phyloP scores from a whole-genome alignment of 345 rosid species.

The Eutrema heterophyllum region DNA sequence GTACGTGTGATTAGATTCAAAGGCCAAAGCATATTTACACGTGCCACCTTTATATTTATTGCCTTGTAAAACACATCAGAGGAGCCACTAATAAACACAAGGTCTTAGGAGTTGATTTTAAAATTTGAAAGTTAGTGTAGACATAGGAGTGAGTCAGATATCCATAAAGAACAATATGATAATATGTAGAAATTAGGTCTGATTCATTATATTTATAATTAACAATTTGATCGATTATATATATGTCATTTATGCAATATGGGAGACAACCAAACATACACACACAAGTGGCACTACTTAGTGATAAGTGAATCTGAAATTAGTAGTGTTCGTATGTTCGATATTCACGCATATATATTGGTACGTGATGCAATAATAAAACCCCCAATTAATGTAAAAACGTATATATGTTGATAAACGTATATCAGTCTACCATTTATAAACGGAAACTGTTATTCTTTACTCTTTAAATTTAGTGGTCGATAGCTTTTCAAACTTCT shows the following conservation, averaged over 20 bases:
- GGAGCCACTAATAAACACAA: constrained; percentile 14
- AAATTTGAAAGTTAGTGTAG: constrained; percentile 9
- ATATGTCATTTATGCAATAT: constrained; percentile 11
- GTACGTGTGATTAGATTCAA: background rate
- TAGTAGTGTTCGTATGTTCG: background rate
- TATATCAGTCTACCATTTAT: background rate
- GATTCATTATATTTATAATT: background rate
- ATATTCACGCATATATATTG: background rate
- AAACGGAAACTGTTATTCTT: background rate
- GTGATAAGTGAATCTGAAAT: constrained; percentile 21
- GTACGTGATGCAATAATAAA: background rate
- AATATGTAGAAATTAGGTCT: constrained; percentile 29
- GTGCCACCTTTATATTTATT: background rate
- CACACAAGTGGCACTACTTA: constrained; percentile 18
- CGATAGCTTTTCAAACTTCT: background rate
- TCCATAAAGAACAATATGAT: constrained; percentile 29
- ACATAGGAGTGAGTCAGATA: constrained; percentile 32
- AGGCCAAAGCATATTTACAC: background rate
- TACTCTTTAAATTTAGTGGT: background rate
- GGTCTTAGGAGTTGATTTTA: background rate
- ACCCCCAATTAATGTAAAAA: background rate
- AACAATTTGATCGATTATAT: background rate
- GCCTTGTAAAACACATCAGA: background rate
- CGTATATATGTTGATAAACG: background rate
- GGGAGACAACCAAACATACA: constrained; percentile 30